A percentile compares a stretch with the other conserved stretches of the same genome.
Evolutionary conservation across 2,329 filamentous ascomycete species (phyloP).

Genomic region (Hymenoscyphus linearis): DNA sequence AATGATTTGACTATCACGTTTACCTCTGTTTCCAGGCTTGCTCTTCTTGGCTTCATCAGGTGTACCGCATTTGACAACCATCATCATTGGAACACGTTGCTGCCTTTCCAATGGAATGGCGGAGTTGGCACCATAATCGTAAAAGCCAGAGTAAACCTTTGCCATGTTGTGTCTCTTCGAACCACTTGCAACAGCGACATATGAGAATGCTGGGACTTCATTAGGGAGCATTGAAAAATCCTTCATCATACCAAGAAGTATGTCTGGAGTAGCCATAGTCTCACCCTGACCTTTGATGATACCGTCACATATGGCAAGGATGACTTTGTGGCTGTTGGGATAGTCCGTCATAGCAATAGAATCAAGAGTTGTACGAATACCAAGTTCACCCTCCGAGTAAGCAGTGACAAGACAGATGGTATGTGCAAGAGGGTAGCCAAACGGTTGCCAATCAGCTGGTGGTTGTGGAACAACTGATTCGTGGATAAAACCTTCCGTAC

Average conservation of each 20-base stretch:
- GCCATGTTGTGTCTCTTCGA: constrained; percentile 99
- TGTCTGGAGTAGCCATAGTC: constrained; percentile 78
- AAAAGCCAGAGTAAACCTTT: constrained; percentile 96
- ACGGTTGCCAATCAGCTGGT: constrained; percentile 94
- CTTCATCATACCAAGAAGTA: constrained; percentile 88
- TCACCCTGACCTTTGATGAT: constrained; percentile 96
- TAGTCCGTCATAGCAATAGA: constrained; percentile 98
- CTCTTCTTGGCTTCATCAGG: constrained; percentile 73
- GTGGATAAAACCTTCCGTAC: constrained; percentile 91
- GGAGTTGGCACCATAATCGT: constrained; percentile 85
- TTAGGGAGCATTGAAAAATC: constrained; percentile 76
- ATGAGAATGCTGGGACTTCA: constrained; percentile 86
- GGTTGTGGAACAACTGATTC: constrained; percentile 94
- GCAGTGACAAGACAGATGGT: constrained; percentile 91
- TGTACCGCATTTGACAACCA: constrained; percentile 92
- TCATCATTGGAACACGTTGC: constrained; percentile 96
- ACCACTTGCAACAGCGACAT: constrained; percentile 91
- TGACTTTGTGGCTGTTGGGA: constrained; percentile 97
- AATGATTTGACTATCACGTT: constrained; percentile 98
- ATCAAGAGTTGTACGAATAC: constrained; percentile 88
- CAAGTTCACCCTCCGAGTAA: constrained; percentile 92
- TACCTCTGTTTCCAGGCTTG: constrained; percentile 95
- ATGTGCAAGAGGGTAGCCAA: constrained; percentile 90
- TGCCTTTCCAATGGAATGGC: constrained; percentile 79
- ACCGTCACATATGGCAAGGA: constrained; percentile 94